Percentiles rank a stretch among this genome's conserved stretches.
Evolutionary conservation across 495 filamentous ascomycete species (phyloP).

Genomic region (Amphirosellinia nigrospora): DNA sequence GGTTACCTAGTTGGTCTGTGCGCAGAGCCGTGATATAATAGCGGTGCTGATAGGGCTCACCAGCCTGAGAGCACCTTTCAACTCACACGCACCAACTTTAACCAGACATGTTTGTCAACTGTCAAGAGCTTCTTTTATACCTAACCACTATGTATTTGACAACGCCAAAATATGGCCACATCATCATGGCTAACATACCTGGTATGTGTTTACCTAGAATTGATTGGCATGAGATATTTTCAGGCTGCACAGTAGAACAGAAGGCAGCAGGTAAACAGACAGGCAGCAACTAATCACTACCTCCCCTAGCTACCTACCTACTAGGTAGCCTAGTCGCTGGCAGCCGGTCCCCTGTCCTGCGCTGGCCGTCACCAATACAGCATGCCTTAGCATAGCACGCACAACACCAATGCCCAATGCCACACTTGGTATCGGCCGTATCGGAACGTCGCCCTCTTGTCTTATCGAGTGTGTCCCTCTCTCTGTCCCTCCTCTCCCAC

Average conservation of each 20-base stretch:
- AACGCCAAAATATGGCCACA: not conserved
- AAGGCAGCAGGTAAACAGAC: not conserved
- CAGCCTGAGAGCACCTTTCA: not conserved
- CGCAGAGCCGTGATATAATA: not conserved
- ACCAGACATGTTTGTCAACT: not conserved
- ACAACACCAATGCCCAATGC: constrained; percentile 1
- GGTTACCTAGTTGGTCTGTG: not conserved
- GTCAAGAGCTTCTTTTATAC: not conserved
- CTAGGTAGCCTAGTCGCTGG: not conserved
- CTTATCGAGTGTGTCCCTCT: constrained; percentile 2
- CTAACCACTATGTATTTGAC: not conserved
- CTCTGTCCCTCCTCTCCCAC: not conserved
- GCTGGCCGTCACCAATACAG: constrained; percentile 5
- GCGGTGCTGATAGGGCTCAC: not conserved
- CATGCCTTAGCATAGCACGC: not conserved
- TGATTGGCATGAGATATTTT: not conserved
- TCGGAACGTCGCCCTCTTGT: constrained; percentile 10
- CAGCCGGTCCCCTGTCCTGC: not conserved
- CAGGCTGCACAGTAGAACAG: too few relatives aligned
- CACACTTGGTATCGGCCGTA: constrained; percentile 9
- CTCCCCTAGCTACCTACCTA: not conserved
- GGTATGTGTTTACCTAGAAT: not conserved
- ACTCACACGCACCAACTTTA: not conserved
- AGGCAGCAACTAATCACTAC: constrained; percentile 3
- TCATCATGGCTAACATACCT: constrained; percentile 4